These are phyloP conservation scores for Insectozyma bohioensis DNA, from an alignment of 1,139 yeast genomes.

Conservation along the genomic window DNA sequence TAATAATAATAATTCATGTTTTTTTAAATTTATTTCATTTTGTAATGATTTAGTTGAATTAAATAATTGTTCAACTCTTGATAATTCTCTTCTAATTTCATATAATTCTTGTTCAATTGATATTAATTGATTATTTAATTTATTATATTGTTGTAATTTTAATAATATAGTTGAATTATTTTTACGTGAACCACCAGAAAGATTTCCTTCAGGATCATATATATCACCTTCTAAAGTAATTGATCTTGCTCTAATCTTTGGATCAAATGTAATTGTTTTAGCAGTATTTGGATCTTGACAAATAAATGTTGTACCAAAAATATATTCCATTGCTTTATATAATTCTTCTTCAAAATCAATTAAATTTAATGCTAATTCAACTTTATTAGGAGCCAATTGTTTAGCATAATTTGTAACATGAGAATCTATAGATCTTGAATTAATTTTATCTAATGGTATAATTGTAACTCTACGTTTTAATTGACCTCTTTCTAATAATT, in stretches of 20 bases:
- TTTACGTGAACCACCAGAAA: conserved; percentile 91
- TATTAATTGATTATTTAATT: conserved; percentile 41
- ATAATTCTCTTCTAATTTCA: conserved; percentile 40
- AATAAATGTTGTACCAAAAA: conserved; percentile 84
- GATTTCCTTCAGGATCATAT: conserved; percentile 94
- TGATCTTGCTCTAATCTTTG: conserved; percentile 75
- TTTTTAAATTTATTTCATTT: conserved; percentile 62
- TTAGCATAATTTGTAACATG: conserved; percentile 60
- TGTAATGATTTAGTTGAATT: conserved; percentile 58
- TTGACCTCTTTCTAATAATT: conserved; percentile 74
- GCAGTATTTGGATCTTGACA: conserved; percentile 90
- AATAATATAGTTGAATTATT: conserved; percentile 58
- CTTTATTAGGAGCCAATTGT: conserved; percentile 73
- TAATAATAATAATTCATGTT: conserved; percentile 66
- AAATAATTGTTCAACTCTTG: conserved; percentile 46
- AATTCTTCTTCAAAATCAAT: conserved; percentile 74
- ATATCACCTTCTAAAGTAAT: conserved; percentile 92
- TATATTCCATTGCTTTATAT: conserved; percentile 81
- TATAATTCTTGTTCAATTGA: conserved; percentile 40
- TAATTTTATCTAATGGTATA: conserved; percentile 86
- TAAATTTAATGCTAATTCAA: conserved; percentile 80
- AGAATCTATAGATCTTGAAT: conserved; percentile 50
- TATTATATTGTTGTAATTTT: conserved; percentile 68
- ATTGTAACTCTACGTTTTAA: conserved; percentile 84
- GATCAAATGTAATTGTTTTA: conserved; percentile 81